Evolutionary conservation across 176 grass and related monocot genomes (phyloP).

Genomic region (Phragmites australis): DNA sequence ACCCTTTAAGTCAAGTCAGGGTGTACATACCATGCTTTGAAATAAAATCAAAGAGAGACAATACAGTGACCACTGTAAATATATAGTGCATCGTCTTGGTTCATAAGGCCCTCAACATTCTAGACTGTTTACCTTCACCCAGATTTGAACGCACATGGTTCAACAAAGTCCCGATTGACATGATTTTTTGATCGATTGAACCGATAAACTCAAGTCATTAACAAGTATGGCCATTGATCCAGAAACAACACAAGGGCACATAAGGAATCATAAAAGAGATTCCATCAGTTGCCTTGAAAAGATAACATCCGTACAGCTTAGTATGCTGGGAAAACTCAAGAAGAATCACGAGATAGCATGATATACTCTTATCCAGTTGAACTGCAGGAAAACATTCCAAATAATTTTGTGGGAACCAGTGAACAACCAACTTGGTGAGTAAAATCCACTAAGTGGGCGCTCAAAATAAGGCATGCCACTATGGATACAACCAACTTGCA

Average conservation of each 20-base stretch:
- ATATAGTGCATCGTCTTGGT: conserved; percentile 24
- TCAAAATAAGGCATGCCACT: conserved; percentile 16
- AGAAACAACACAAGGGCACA: conserved; percentile 31
- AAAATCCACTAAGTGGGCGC: conserved; percentile 6
- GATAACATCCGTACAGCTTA: conserved; percentile 28
- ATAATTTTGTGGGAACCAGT: neutral
- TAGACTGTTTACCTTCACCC: conserved; percentile 35
- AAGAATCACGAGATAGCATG: conserved; percentile 21
- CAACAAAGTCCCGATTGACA: conserved; percentile 24
- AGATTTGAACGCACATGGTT: conserved; percentile 13
- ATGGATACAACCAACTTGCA: conserved; percentile 13
- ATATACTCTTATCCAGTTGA: conserved; percentile 32
- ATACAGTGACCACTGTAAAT: conserved; percentile 35
- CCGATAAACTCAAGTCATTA: conserved; percentile 19
- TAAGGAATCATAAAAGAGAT: conserved; percentile 24
- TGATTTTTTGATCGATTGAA: conserved; percentile 34
- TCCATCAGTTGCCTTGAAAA: conserved; percentile 31
- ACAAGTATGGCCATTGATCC: neutral
- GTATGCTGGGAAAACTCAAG: conserved; percentile 12
- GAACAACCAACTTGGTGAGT: conserved; percentile 24
- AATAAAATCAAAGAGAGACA: conserved; percentile 44
- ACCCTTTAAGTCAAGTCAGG: conserved; percentile 13
- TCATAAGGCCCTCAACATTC: conserved; percentile 19
- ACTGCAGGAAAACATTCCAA: neutral
- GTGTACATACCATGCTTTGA: conserved; percentile 49